Percentiles rank a stretch among this genome's conserved stretches.
Evolutionary conservation across 768 basidiomycete species (phyloP).

Genomic region (Suillus variegatus): DNA sequence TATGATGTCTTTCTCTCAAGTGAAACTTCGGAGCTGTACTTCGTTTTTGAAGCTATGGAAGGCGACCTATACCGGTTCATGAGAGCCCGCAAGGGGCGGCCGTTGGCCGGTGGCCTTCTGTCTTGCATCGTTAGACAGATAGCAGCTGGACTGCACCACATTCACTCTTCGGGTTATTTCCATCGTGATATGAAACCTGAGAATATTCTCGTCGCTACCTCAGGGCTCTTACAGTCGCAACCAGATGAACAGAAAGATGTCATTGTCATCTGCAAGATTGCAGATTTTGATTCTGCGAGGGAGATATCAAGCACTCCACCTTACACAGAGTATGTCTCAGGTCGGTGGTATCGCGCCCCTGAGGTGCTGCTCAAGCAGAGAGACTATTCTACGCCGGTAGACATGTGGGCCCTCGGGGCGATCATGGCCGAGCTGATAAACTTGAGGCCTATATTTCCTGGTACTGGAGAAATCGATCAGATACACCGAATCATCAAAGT

Average conservation of each 20-base stretch:
- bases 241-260: conserved; percentile 86
- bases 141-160: conserved; percentile 88
- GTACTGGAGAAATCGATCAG: conserved; percentile 90
- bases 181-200: conserved; percentile 99
- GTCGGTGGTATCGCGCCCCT: conserved; percentile 99
- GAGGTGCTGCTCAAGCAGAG: conserved; percentile 90
- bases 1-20: conserved; percentile 99
- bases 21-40: conserved; percentile 92
- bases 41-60: conserved; percentile 99
- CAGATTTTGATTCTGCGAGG: conserved; percentile 95
- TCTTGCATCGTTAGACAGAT: conserved; percentile 94
- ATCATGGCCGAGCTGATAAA: conserved; percentile 98
- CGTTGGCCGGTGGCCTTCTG: conserved; percentile 92
- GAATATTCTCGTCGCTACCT: conserved; percentile 98
- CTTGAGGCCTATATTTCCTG: conserved; percentile 93
- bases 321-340: conserved; percentile 98
- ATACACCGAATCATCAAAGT: conserved; percentile 86
- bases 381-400: conserved; percentile 95
- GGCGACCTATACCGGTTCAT: conserved; percentile 99
- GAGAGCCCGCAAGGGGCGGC: conserved; percentile 91
- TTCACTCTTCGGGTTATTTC: conserved; percentile 92
- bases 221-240: conserved; percentile 74
- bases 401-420: conserved; percentile 99
- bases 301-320: conserved; percentile 88
- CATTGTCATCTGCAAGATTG: conserved; percentile 93